Percentiles rank a stretch among this genome's conserved stretches.
phyloP scores from a whole-genome alignment of 495 filamentous ascomycete genomes.

The Penicillium roqueforti region DNA sequence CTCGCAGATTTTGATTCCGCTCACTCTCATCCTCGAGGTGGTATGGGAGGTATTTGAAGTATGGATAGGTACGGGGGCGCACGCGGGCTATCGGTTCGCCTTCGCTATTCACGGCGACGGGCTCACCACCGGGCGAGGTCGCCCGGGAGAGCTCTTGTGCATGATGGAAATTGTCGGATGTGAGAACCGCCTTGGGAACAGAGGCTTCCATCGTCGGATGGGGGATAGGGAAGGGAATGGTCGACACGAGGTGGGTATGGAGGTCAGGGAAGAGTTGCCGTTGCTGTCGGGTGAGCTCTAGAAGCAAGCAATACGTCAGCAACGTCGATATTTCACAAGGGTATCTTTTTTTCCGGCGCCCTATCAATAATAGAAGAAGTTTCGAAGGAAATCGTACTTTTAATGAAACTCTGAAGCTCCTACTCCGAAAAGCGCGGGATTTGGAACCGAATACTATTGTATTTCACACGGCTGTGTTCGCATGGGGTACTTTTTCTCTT shows the following conservation, averaged over 20 bases:
- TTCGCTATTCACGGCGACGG: constrained; percentile 49
- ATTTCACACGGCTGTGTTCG: constrained; percentile 31
- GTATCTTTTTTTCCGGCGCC: background rate
- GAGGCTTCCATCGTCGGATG: constrained; percentile 40
- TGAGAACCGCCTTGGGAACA: constrained; percentile 37
- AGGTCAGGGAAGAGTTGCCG: constrained; percentile 18
- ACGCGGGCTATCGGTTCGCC: constrained; percentile 59
- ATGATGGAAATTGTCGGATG: constrained; percentile 47
- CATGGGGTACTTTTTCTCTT: constrained; percentile 22
- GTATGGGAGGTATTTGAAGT: constrained; percentile 85
- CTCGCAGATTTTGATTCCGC: constrained; percentile 67
- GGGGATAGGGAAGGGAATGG: constrained; percentile 6
- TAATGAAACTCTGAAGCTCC: constrained; percentile 22
- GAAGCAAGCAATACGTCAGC: constrained; percentile 26
- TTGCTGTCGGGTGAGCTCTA: constrained; percentile 33
- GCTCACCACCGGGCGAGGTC: constrained; percentile 63
- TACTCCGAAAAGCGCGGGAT: constrained; percentile 16
- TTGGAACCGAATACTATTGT: constrained; percentile 24
- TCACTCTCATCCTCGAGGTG: constrained; percentile 70
- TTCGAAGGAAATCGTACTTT: constrained; percentile 1
- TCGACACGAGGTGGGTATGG: constrained; percentile 23
- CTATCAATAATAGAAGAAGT: background rate
- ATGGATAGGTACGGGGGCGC: constrained; percentile 87
- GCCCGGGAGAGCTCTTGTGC: constrained; percentile 55
- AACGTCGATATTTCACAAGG: constrained; percentile 10